These are phyloP conservation scores for Flueggea neowawraea DNA, from an alignment of 441 rosid species.

Conservation along the genomic window DNA sequence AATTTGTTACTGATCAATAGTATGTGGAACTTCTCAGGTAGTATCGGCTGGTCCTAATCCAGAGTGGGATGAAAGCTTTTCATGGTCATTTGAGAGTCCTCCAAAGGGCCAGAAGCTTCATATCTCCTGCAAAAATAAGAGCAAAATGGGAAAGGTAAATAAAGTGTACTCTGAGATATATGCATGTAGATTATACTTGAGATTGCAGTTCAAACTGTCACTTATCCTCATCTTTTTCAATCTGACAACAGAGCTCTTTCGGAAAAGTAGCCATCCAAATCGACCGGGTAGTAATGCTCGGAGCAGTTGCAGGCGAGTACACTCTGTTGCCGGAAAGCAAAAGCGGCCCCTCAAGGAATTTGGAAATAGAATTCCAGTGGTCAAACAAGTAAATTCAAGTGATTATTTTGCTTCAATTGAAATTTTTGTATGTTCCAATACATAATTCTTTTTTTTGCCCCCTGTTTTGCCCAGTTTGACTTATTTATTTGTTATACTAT, in stretches of 20 bases:
- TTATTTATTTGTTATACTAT: constrained; percentile 16
- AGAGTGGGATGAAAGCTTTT: constrained; percentile 97
- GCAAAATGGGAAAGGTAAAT: constrained; percentile 98
- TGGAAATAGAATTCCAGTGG: constrained; percentile 99
- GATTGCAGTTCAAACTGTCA: background rate
- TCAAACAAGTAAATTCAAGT: constrained; percentile 59
- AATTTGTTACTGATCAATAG: background rate
- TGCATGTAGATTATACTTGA: background rate
- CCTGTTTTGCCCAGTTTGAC: constrained; percentile 12
- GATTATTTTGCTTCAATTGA: constrained; percentile 7
- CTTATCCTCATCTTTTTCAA: constrained; percentile 2
- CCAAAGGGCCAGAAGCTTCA: constrained; percentile 99
- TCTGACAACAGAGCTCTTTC: constrained; percentile 75
- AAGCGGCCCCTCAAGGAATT: constrained; percentile 85
- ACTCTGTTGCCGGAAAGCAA: constrained; percentile 91
- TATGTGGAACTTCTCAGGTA: constrained; percentile 38
- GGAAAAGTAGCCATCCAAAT: constrained; percentile 99
- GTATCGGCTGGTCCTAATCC: constrained; percentile 98
- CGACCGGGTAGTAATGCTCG: constrained; percentile 96
- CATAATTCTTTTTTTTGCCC: constrained; percentile 4
- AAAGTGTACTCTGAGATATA: too few species aligned
- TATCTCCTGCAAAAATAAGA: constrained; percentile 96
- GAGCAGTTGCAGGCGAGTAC: constrained; percentile 96
- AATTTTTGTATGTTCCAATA: constrained; percentile 15
- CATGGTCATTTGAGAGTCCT: constrained; percentile 98